These are phyloP conservation scores for Backusella sp. DNA, from an alignment of 192 early-diverging fungal species.

Conservation along the genomic window DNA sequence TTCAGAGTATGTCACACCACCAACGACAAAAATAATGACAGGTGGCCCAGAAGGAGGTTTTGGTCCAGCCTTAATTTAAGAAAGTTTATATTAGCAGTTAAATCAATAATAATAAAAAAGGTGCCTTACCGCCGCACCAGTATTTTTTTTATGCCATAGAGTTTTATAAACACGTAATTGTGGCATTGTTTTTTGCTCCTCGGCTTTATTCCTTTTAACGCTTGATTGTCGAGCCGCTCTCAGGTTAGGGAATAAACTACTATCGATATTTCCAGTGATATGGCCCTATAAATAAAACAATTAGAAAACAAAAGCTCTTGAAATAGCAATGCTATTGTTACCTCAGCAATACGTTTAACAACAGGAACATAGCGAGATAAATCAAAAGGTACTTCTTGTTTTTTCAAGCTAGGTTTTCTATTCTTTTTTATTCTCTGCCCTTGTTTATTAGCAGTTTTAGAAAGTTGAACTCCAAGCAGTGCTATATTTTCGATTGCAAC, in stretches of 20 bases:
- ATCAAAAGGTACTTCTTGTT: slow-evolving; percentile 68
- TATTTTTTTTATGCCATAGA: slow-evolving; percentile 35
- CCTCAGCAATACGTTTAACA: slow-evolving; percentile 68
- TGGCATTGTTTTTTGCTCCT: slow-evolving; percentile 11
- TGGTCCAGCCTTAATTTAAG: slow-evolving; percentile 21
- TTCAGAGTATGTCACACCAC: slow-evolving; percentile 80
- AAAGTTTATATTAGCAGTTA: slow-evolving; percentile 24
- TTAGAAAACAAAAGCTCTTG: not conserved
- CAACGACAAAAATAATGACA: slow-evolving; percentile 79
- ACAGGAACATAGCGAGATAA: slow-evolving; percentile 77
- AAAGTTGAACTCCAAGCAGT: slow-evolving; percentile 64
- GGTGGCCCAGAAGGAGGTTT: slow-evolving; percentile 36
- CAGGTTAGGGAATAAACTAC: slow-evolving; percentile 64
- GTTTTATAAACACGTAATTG: slow-evolving; percentile 36
- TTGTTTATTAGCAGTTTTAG: slow-evolving; percentile 55
- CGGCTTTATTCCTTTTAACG: slow-evolving; percentile 23
- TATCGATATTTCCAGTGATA: slow-evolving; percentile 54
- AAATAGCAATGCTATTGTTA: not conserved
- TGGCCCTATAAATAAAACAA: slow-evolving; percentile 36
- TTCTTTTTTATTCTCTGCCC: slow-evolving; percentile 55
- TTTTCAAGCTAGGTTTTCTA: slow-evolving; percentile 49
- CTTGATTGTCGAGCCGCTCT: slow-evolving; percentile 50
- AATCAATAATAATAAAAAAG: slow-evolving; percentile 30
- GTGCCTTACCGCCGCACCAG: slow-evolving; percentile 26
- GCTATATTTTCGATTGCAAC: slow-evolving; percentile 79